phyloP scores from a whole-genome alignment of 2,329 filamentous ascomycete genomes.

The Colletotrichum navitas region DNA sequence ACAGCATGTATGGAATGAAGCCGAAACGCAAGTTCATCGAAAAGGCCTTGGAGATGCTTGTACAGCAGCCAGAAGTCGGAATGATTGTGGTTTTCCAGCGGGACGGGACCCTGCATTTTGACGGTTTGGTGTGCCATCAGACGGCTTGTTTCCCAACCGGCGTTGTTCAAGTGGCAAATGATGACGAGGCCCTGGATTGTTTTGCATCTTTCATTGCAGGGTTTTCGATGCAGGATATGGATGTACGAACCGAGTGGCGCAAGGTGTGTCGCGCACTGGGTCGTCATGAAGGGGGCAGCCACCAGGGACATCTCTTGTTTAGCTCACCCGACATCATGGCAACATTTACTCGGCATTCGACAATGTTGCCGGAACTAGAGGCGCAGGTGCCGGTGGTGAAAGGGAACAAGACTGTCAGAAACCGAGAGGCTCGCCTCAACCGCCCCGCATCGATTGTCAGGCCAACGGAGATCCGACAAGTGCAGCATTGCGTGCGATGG shows the following conservation, averaged over 20 bases:
- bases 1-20: constrained; percentile 73
- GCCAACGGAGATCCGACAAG: constrained; percentile 60
- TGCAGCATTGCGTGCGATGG: constrained; percentile 70
- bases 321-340: constrained; percentile 63
- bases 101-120: constrained; percentile 56
- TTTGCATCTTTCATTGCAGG: constrained; percentile 68
- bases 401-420: constrained; percentile 59
- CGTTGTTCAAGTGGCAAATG: constrained; percentile 56
- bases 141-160: constrained; percentile 62
- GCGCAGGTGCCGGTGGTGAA: constrained; percentile 54
- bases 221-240: constrained; percentile 51
- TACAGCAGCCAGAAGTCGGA: constrained; percentile 52
- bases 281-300: constrained; percentile 52
- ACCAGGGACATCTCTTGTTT: constrained; percentile 59
- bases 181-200: constrained; percentile 59
- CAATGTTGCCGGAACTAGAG: constrained; percentile 56
- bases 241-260: constrained; percentile 60
- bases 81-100: constrained; percentile 69
- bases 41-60: constrained; percentile 62
- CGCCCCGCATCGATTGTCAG: constrained; percentile 58
- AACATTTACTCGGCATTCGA: constrained; percentile 62
- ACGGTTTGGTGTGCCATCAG: constrained; percentile 61
- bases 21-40: constrained; percentile 61
- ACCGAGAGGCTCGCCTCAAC: constrained; percentile 60
- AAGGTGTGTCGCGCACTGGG: constrained; percentile 63